Evolutionary conservation across 495 filamentous ascomycete genomes (phyloP).

Genomic region (Aspergillus conjunctus): DNA sequence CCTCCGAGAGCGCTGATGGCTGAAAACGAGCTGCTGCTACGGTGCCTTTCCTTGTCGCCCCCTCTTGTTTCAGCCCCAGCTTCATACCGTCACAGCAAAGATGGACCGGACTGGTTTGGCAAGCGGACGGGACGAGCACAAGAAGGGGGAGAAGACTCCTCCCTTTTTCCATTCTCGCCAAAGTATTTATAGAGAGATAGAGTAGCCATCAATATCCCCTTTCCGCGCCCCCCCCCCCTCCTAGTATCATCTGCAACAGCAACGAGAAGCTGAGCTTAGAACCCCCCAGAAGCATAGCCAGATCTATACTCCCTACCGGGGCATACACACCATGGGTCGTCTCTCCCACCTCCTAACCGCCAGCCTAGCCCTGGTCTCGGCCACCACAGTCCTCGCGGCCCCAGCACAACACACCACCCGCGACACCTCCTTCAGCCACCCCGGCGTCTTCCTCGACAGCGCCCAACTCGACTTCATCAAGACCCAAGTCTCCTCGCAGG

Average conservation of each 20-base stretch:
- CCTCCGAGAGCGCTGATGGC: too few species aligned
- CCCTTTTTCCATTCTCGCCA: neutral
- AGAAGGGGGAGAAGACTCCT: neutral
- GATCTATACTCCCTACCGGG: too few species aligned
- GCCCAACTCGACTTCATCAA: neutral
- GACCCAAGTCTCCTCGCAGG: neutral
- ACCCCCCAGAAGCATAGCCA: neutral
- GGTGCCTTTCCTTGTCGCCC: neutral
- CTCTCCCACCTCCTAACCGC: neutral
- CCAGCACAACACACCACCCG: neutral
- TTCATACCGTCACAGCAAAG: neutral
- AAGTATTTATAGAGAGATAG: neutral
- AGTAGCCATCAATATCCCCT: neutral
- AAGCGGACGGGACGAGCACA: neutral
- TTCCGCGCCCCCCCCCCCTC: neutral
- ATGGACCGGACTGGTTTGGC: neutral
- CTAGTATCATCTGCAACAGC: neutral
- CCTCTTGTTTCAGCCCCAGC: neutral
- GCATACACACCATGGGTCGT: neutral
- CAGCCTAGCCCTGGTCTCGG: neutral
- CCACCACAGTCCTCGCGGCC: neutral
- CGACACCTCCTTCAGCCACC: neutral
- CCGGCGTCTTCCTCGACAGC: neutral
- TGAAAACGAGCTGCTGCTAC: neutral
- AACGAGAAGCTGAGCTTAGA: too few species aligned